Conservation (phyloP, 768 basidiomycete genomes). For the Solioccasus polychromus region DNA sequence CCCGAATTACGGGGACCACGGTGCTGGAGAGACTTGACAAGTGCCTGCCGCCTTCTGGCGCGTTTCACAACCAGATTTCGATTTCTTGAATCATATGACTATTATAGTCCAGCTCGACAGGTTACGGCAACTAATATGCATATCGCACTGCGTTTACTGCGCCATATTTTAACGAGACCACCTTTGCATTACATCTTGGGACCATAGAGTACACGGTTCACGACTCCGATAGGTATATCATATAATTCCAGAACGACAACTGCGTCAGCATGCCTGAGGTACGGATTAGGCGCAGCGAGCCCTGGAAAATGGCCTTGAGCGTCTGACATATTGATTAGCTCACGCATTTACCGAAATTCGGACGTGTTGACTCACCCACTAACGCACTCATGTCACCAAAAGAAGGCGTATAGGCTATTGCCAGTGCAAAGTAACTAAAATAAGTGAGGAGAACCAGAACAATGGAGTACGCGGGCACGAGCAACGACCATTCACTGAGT, state of each 20-base stretch:
- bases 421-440: slow-evolving; percentile 71
- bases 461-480: slow-evolving; percentile 76
- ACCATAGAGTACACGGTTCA: slow-evolving; percentile 70
- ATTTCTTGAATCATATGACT: slow-evolving; percentile 15
- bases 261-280: slow-evolving; percentile 45
- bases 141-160: slow-evolving; percentile 4
- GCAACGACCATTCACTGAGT: slow-evolving; percentile 78
- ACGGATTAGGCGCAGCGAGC: slow-evolving; percentile 36
- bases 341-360: slow-evolving; percentile 7
- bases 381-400: slow-evolving; percentile 67
- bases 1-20: slow-evolving; percentile 6
- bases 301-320: slow-evolving; percentile 51
- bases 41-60: too few relatives aligned
- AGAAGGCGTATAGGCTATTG: slow-evolving; percentile 65
- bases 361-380: slow-evolving; percentile 49
- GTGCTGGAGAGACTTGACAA: neutral
- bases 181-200: slow-evolving; percentile 17
- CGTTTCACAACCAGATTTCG: too few relatives aligned
- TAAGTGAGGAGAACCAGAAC: slow-evolving; percentile 73
- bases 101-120: slow-evolving; percentile 12
- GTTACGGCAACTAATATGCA: neutral
- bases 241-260: slow-evolving; percentile 62
- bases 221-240: slow-evolving; percentile 79
- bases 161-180: slow-evolving; percentile 5
- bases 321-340: slow-evolving; percentile 42